These are phyloP conservation scores for Sporothrix pseudoabietina DNA, from an alignment of 2,329 filamentous ascomycete species.

Conservation along the genomic window DNA sequence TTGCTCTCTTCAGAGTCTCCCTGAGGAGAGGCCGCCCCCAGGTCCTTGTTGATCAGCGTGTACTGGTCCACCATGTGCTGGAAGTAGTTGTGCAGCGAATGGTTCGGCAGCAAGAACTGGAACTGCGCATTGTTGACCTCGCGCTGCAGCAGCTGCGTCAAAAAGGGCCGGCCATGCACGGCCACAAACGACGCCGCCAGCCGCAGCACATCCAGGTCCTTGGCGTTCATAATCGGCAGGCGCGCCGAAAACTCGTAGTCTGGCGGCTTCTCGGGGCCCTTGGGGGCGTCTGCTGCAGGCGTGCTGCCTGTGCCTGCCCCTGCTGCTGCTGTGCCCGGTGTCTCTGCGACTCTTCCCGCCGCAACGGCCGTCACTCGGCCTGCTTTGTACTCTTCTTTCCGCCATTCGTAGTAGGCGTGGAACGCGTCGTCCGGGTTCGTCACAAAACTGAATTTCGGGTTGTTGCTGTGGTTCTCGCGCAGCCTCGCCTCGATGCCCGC, in stretches of 20 bases:
- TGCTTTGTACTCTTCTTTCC: slow-evolving; percentile 79
- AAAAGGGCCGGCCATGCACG: slow-evolving; percentile 87
- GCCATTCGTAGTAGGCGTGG: slow-evolving; percentile 86
- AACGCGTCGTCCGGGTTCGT: slow-evolving; percentile 81
- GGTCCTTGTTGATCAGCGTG: slow-evolving; percentile 63
- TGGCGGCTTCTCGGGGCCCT: slow-evolving; percentile 80
- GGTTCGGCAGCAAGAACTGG: slow-evolving; percentile 91
- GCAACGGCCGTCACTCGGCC: slow-evolving; percentile 79
- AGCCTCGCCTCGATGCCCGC: slow-evolving; percentile 78
- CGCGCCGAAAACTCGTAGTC: slow-evolving; percentile 92
- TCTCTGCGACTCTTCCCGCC: slow-evolving; percentile 71
- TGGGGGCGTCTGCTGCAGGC: slow-evolving; percentile 59
- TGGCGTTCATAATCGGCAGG: slow-evolving; percentile 95
- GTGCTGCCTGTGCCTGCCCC: background rate
- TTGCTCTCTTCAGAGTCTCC: too few relatives aligned
- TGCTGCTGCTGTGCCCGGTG: slow-evolving; percentile 47
- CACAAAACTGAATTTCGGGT: slow-evolving; percentile 91
- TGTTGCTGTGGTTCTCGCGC: slow-evolving; percentile 77
- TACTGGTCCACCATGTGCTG: slow-evolving; percentile 92
- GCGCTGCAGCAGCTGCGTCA: slow-evolving; percentile 84
- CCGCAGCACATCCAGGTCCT: slow-evolving; percentile 75
- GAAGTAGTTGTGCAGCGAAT: slow-evolving; percentile 96
- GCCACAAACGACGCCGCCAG: slow-evolving; percentile 90
- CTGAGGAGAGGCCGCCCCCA: slow-evolving; percentile 21
- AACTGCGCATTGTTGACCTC: slow-evolving; percentile 93